These are phyloP conservation scores for Aureobasidium leucospermi DNA, from an alignment of 2,329 filamentous ascomycete species.

Conservation along the genomic window DNA sequence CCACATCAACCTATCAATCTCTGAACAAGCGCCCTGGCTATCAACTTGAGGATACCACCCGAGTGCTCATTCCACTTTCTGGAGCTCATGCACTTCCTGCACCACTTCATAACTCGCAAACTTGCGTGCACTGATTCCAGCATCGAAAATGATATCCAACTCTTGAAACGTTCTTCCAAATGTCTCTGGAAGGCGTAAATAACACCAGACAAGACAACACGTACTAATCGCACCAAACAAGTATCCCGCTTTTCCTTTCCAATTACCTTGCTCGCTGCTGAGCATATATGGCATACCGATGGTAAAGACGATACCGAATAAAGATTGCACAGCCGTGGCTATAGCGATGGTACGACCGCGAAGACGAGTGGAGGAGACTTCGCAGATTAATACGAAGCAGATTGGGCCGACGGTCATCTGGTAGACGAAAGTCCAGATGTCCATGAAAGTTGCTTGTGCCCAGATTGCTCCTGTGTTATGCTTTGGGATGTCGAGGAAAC, in stretches of 20 bases:
- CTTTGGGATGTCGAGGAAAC: conserved; percentile 28
- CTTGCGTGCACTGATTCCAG: not conserved
- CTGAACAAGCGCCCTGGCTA: no score
- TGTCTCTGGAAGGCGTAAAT: conserved; percentile 30
- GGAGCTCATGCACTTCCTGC: not conserved
- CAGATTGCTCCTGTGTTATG: conserved; percentile 29
- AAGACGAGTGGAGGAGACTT: conserved; percentile 11
- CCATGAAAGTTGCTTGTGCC: conserved; percentile 21
- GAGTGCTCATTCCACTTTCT: not conserved
- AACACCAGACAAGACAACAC: conserved; percentile 25
- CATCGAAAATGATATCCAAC: conserved; percentile 30
- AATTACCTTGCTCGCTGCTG: conserved; percentile 25
- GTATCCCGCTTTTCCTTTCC: conserved; percentile 29
- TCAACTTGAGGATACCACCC: not conserved
- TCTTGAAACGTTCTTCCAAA: conserved; percentile 30
- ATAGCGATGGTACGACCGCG: conserved; percentile 13
- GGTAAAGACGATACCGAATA: conserved; percentile 9
- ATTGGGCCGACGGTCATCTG: conserved; percentile 15
- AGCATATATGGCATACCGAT: conserved; percentile 27
- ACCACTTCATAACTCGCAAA: not conserved
- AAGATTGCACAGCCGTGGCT: conserved; percentile 15
- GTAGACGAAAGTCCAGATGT: not conserved
- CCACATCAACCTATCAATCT: no score
- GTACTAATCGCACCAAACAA: conserved; percentile 26
- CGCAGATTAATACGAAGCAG: conserved; percentile 13